phyloP scores from a whole-genome alignment of 805 yeast species.

The Saccharomycopsis sp. region DNA sequence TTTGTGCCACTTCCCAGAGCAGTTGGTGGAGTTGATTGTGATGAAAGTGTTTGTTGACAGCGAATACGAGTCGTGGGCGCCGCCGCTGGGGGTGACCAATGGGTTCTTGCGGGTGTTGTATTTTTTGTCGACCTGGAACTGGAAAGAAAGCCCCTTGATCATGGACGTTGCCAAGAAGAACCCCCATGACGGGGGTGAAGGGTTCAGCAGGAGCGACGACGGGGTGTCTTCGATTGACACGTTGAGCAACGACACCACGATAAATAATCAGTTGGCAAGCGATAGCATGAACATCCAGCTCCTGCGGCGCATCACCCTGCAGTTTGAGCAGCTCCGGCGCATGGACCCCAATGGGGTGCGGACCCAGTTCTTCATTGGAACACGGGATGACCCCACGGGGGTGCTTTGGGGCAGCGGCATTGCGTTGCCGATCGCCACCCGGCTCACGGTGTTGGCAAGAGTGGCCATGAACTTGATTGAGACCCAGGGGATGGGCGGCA shows the following conservation, averaged over 20 bases:
- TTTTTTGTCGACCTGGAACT: slow-evolving; percentile 80
- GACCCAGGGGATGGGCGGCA: slow-evolving; percentile 34
- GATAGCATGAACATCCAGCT: slow-evolving; percentile 56
- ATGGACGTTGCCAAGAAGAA: slow-evolving; percentile 61
- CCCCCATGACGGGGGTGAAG: no score
- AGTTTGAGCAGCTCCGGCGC: slow-evolving; percentile 60
- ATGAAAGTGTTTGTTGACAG: slow-evolving; percentile 80
- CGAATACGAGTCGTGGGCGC: slow-evolving; percentile 71
- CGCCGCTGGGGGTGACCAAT: slow-evolving; percentile 68
- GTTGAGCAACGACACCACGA: slow-evolving; percentile 1
- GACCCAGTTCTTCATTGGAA: slow-evolving; percentile 73
- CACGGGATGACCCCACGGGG: slow-evolving; percentile 82
- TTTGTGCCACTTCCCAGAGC: slow-evolving; percentile 63
- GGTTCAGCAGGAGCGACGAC: slow-evolving; percentile 17
- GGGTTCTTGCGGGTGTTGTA: slow-evolving; percentile 72
- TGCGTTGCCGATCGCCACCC: slow-evolving; percentile 70
- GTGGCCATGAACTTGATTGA: slow-evolving; percentile 54
- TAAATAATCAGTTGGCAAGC: slow-evolving; percentile 35
- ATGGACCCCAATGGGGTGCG: slow-evolving; percentile 75
- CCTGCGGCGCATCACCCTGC: slow-evolving; percentile 50
- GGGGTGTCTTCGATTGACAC: slow-evolving; percentile 10
- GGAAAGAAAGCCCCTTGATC: slow-evolving; percentile 82
- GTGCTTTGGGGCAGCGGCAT: slow-evolving; percentile 63
- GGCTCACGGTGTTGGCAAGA: slow-evolving; percentile 80
- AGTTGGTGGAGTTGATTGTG: slow-evolving; percentile 73